Base-by-base conservation (phyloP, 495 filamentous ascomycete genomes). In the Penicillium paradoxum region DNA sequence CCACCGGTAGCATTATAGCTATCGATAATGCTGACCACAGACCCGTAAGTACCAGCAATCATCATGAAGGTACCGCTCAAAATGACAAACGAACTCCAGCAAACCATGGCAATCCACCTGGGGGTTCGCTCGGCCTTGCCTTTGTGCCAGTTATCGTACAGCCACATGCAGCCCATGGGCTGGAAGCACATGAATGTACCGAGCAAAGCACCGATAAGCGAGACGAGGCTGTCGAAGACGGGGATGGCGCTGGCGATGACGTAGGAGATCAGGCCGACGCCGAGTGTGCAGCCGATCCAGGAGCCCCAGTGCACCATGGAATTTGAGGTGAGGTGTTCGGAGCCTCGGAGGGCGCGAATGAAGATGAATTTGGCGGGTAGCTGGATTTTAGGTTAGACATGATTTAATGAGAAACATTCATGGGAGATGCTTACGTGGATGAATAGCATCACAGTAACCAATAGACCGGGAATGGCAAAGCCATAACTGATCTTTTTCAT, bases 401-500 rank as follows among this genome's bases (percentile, higher is more conserved):
- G 6, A 17, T 45, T 17, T 5, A 32, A 9, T 1, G 19, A 46
- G 9, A 8, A 7, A 13, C 4, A 14, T 40, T 21, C 10, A 3
- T 7, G 19, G 14, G 14, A 25, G 21, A 22, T n/a, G 10, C 61
- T 51, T 53, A 71, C 69, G 51, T 71, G 70, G 21, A 63, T 30
- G 19, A 67, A 50, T 2, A 69, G 45, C 22, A 62, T 65, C 1
- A 62, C 66, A 2, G 68, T 62, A n/a, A 69, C 67, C 10, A 69
- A 47, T 24, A 72, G 39, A 6, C 66, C 84, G 9, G 89, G 89
- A 8, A 88, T 59, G 9, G 86, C 88, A 54, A 91, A 69, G 5
- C 87, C 88, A 56, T 86, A 93, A 9, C 83, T 81, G 33, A 91
- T 62, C 60, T 87, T 89, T 56, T 84, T 80, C 7, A 93, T 60